Evolutionary conservation across 352 stramenopile genomes (phyloP), one percentile per base, ranked within the genome.

Genomic region (Pseudoperonospora humuli): DNA sequence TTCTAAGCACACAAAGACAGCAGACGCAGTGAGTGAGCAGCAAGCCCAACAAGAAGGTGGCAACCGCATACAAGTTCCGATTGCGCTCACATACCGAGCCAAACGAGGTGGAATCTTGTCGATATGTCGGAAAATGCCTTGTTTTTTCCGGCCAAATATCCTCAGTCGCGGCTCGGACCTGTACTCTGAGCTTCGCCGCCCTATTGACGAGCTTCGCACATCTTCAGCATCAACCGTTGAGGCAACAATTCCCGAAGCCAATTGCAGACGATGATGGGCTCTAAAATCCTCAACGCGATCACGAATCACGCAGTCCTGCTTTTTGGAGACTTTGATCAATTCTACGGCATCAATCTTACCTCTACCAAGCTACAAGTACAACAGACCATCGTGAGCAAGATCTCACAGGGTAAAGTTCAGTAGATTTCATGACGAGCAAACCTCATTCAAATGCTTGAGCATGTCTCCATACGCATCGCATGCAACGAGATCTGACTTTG

Each of bases 271-370:
- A 44, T 93, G 79, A 17, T 91, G 78, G 3, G 78, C 81, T 45
- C 81, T 60, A 56, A 93, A 90, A 42, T 91, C 81, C 54, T 93
- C 81, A 26, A 93, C 74, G 24, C 77, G 70, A 3, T 67, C 57
- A 26, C 73, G 67, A 43, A 79, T 74, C 2, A 90, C 75, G 11
- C 67, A 71, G 6, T 88, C 74, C 37, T 90, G 81, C 13, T 70
- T 67, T 37, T 68, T 64, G 1, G 76, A 69, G 4, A 75, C 48
- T 19, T 70, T 57, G 41, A 90, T 50, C 11, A 93, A 50, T 13
- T 47, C 48, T 15, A 64, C 36, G 3, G 69, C 62, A 43, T 86
- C 64, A 1, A 78, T 52, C 11, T 64, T 40, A 14, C 62, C 60
- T 32, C 77, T 53, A 23, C 81, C 81, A 42, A 91, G 67, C 76